Evolutionary conservation across 1,284 basidiomycete genomes (phyloP), one percentile per base, ranked within the genome.

Genomic region (Cutaneotrichosporon dermatis): DNA sequence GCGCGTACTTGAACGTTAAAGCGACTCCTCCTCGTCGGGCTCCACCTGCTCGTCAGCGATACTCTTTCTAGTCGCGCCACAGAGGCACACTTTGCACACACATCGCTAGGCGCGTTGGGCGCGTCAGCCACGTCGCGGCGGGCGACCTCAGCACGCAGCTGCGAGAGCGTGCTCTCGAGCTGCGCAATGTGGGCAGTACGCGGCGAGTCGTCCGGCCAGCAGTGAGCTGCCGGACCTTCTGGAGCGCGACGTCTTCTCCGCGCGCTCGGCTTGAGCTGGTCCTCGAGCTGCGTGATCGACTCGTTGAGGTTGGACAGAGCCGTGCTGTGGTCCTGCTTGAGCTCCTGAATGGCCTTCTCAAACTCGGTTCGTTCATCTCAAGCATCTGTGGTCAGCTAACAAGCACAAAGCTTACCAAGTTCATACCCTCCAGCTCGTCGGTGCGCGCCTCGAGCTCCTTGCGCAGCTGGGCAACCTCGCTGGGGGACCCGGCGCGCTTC

Each of bases 281-380:
- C 55, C 15, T 55, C 48, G 50, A 53, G 54, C 1, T 37, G 36
- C 37, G 49, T 42, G 49, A 62, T 49, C 37, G 51, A 37, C 9
- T 25, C 50, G 37, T 50, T n/a, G 36, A 43, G 33, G 11, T 49
- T 55, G n/a, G 48, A 33, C n/a, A 55, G 46, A 10, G 45, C 51
- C 10, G 25, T 40, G 13, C 37, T 51, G 51, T 62, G 53, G 57
- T 62, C 50, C 9, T 43, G 15, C 39, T 43, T 25, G 51, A 55
- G 49, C 33, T 58, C 48, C 7, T 43, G 54, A 5, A 74, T 57
- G 6, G 68, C 60, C 33, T 63, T 57, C 45, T 70, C 59, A 48
- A 75, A 76, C 55, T 71, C 67, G 10, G 61, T 57, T 55, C 71
- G 68, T 76, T 75, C 72, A 75, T 74, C 56, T 70, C 72, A 34